These are phyloP conservation scores for Reticulomyxa filosa DNA, from an alignment of 78 protist species.

Conservation along the genomic window DNA sequence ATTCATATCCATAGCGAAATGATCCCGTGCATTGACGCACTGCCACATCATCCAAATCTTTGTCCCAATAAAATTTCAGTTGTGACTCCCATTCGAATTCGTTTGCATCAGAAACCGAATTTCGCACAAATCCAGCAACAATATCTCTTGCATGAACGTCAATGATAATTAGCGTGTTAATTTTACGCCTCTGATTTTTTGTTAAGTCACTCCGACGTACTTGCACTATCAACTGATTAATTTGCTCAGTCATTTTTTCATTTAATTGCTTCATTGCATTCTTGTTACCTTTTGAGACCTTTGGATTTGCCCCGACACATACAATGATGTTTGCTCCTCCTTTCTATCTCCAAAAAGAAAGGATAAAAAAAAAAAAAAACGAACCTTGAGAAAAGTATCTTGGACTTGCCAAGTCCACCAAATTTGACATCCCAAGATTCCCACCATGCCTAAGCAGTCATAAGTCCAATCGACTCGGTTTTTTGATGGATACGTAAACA, in stretches of 20 bases:
- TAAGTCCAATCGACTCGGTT: conserved; percentile 36
- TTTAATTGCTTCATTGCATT: conserved; percentile 32
- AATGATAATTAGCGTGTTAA: conserved; percentile 57
- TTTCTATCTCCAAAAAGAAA: too few species aligned
- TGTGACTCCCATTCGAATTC: conserved; percentile 83
- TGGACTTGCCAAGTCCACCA: conserved; percentile 82
- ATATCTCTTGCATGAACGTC: conserved; percentile 77
- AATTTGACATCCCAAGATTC: conserved; percentile 41
- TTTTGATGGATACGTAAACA: conserved; percentile 37
- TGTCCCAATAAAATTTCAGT: conserved; percentile 65
- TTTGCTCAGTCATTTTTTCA: conserved; percentile 3
- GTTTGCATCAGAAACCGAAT: conserved; percentile 45
- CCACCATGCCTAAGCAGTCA: conserved; percentile 41
- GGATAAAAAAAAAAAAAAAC: too few species aligned
- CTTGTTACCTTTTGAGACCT: too few species aligned
- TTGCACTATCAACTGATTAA: conserved; percentile 32
- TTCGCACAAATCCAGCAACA: conserved; percentile 58
- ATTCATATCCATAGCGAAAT: conserved; percentile 64
- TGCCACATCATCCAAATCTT: conserved; percentile 8
- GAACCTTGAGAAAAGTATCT: conserved; percentile 44
- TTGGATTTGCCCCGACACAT: too few species aligned
- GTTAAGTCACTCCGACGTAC: conserved; percentile 11
- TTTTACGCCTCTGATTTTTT: conserved; percentile 25
- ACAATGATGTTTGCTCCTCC: too few species aligned
- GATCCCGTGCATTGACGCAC: conserved; percentile 60